Conservation (phyloP, 257 asterid genomes). For the Cruciata laevipes region DNA sequence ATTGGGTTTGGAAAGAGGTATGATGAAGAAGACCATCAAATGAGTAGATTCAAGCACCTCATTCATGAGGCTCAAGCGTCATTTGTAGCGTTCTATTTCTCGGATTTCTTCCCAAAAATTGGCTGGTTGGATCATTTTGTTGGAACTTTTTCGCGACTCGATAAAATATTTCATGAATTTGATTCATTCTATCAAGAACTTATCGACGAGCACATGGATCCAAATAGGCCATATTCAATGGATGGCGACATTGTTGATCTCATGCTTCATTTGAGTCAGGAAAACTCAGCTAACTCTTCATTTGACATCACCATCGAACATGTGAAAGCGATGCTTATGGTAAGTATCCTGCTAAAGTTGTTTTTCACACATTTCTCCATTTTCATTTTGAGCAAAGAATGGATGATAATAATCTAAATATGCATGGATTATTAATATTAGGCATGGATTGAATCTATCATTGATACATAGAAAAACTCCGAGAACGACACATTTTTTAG, state of each 20-base stretch:
- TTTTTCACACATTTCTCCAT: no score
- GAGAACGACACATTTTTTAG: no score
- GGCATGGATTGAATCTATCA: no score
- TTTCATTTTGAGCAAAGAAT: no score
- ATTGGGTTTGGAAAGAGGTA: constrained; percentile 5
- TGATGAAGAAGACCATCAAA: neutral
- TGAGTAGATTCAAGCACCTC: neutral
- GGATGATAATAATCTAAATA: no score
- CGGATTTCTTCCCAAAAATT: constrained; percentile 7
- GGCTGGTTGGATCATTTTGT: neutral
- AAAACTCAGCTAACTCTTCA: neutral
- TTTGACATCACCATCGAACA: neutral
- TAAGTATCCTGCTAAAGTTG: no score
- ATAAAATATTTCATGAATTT: neutral
- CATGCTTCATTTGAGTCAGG: neutral
- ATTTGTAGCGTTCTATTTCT: constrained; percentile 1
- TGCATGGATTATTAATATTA: no score
- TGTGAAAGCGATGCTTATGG: constrained; percentile 6
- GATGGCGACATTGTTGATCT: neutral
- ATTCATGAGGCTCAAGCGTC: neutral
- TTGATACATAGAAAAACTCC: no score
- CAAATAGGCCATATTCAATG: constrained; percentile 3
- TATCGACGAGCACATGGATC: constrained; percentile 2
- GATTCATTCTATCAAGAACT: constrained; percentile 8
- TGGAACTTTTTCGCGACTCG: neutral